These are phyloP conservation scores for Starmerella potacharoeniae DNA, from an alignment of 805 yeast species.

Conservation along the genomic window DNA sequence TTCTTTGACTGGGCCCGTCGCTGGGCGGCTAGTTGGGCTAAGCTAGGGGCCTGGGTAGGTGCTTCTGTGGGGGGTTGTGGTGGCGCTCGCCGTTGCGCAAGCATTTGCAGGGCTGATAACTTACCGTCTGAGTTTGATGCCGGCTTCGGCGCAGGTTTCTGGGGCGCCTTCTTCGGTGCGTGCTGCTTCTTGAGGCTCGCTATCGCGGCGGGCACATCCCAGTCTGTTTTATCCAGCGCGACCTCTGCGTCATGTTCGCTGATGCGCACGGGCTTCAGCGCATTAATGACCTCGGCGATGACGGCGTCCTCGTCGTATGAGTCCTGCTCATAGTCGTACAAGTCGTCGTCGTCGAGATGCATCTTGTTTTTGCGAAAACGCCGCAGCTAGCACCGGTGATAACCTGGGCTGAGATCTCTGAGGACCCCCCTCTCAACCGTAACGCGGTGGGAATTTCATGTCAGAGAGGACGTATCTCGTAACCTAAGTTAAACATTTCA, in stretches of 20 bases:
- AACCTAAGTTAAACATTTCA: too few species aligned
- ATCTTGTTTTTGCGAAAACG: background rate
- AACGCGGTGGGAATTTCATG: background rate
- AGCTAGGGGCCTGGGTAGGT: background rate
- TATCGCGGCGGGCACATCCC: conserved; percentile 13
- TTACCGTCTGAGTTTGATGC: conserved; percentile 19
- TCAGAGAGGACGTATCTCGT: too few species aligned
- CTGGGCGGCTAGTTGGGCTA: conserved; percentile 11
- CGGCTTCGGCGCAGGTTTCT: conserved; percentile 2
- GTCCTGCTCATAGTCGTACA: conserved; percentile 20
- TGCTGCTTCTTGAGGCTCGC: conserved; percentile 1
- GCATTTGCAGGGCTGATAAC: conserved; percentile 19
- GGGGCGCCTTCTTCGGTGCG: conserved; percentile 7
- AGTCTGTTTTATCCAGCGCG: conserved; percentile 19
- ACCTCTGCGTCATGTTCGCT: conserved; percentile 23
- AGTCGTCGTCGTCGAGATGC: conserved; percentile 20
- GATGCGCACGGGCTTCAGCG: conserved; percentile 14
- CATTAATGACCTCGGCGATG: conserved; percentile 18
- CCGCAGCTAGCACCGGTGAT: background rate
- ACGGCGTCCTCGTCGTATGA: conserved; percentile 20
- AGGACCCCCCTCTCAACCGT: background rate
- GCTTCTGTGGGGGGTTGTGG: background rate
- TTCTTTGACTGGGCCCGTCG: background rate
- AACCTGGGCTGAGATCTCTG: too few species aligned
- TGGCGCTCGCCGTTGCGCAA: conserved; percentile 14